Evolutionary conservation across 1,284 basidiomycete species (phyloP), one percentile per base, ranked within the genome.

Genomic region (Sanguinoderma infundibulare): DNA sequence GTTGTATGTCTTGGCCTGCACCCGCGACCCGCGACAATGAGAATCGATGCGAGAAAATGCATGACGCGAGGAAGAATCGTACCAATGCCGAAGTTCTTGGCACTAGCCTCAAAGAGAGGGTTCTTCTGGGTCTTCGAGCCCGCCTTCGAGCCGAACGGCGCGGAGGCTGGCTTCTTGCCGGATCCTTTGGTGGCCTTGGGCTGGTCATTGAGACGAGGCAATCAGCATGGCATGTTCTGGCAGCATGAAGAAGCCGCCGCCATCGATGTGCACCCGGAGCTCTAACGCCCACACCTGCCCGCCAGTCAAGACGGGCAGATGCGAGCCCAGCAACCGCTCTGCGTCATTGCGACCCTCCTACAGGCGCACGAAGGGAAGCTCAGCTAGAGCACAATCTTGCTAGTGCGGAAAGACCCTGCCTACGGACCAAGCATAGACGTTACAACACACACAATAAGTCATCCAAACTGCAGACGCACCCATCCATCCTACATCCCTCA

Each of bases 31-130:
- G 57, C 24, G 5, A 34, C 9, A 30, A 36, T 65, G 53, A 39
- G 52, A 8, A 44, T 20, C 38, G 50, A 38, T 6, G 17, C 34
- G 49, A 50, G 32, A 10, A 30, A 52, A 60, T 5, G 46, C 24
- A 40, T 5, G 20, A 7, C 24, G 40, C 6, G 20, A 7, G 26
- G 26, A 10, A 52, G 35, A 28, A 55, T 6, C 89, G 32, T 72
- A 96, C 96, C 97, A 68, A 98, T 96, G 77, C 95, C 95, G 77
- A 98, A 98, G 85, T 95, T 96, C 78, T 91, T 92, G 72, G 95
- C 87, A 67, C 78, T 83, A 68, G 95, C 80, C 86, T 98, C 96
- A 78, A 98, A 98, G 73, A 98, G 90, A 75, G 97, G 95, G 86
- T 98, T 98, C 84, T 96, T 96, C 75, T 89, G 86, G 59, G 84